A percentile compares a stretch with the other conserved stretches of the same genome.
phyloP scores from a whole-genome alignment of 2,329 filamentous ascomycete genomes.

The Aureobasidium sp. region DNA sequence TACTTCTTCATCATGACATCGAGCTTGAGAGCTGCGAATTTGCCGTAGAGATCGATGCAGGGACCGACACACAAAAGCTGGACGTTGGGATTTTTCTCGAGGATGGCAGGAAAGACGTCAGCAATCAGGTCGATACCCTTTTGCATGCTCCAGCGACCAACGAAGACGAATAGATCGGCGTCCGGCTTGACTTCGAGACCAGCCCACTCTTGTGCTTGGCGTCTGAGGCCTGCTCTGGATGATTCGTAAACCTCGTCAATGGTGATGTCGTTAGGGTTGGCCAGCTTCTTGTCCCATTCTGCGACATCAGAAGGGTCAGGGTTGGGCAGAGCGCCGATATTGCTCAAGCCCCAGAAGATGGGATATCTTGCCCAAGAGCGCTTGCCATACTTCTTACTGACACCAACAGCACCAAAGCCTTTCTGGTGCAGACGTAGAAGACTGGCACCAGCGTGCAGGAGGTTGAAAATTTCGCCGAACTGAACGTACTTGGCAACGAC shows the following conservation, averaged over 20 bases:
- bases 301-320: slow-evolving; percentile 59
- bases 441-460: slow-evolving; percentile 59
- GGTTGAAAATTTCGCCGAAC: slow-evolving; percentile 63
- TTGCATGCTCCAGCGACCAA: slow-evolving; percentile 63
- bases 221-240: slow-evolving; percentile 46
- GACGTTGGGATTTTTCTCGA: slow-evolving; percentile 53
- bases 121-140: slow-evolving; percentile 64
- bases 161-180: slow-evolving; percentile 61
- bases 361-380: slow-evolving; percentile 60
- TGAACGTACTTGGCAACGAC: slow-evolving; percentile 56
- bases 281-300: slow-evolving; percentile 51
- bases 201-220: slow-evolving; percentile 62
- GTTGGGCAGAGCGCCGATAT: slow-evolving; percentile 57
- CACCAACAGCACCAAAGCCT: slow-evolving; percentile 61
- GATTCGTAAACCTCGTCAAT: slow-evolving; percentile 52
- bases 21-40: slow-evolving; percentile 60
- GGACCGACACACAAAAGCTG: slow-evolving; percentile 59
- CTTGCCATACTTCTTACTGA: slow-evolving; percentile 62
- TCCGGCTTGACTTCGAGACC: slow-evolving; percentile 54
- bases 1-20: slow-evolving; percentile 59
- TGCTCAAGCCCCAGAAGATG: slow-evolving; percentile 61
- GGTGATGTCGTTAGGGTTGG: slow-evolving; percentile 43
- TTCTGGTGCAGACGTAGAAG: slow-evolving; percentile 61
- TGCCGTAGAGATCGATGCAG: slow-evolving; percentile 61
- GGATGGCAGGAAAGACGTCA: slow-evolving; percentile 57